phyloP scores from a whole-genome alignment of 2,329 filamentous ascomycete species.

The Lecanicillium sp. region DNA sequence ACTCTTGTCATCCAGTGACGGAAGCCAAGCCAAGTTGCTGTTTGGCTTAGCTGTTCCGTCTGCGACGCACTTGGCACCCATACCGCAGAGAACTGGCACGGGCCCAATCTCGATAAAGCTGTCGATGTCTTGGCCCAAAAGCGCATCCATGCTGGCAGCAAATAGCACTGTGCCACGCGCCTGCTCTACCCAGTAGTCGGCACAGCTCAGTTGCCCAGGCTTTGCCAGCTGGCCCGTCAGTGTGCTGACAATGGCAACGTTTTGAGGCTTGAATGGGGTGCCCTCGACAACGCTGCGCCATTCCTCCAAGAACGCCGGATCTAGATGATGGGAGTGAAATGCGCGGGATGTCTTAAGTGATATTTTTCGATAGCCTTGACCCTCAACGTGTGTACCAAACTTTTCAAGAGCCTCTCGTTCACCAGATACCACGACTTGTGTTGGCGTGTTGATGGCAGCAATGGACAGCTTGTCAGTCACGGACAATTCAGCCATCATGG shows the following conservation, averaged over 20 bases:
- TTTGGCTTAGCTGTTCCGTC: conserved; percentile 13
- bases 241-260: conserved; percentile 61
- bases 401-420: conserved; percentile 33
- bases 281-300: conserved; percentile 43
- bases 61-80: conserved; percentile 23
- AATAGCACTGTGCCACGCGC: conserved; percentile 62
- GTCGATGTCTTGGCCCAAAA: conserved; percentile 21
- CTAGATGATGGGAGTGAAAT: conserved; percentile 47
- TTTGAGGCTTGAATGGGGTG: conserved; percentile 32
- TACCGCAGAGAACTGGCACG: conserved; percentile 22
- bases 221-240: conserved; percentile 48
- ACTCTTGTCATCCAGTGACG: conserved; percentile 20
- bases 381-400: conserved; percentile 34
- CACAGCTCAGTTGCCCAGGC: conserved; percentile 40
- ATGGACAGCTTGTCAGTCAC: conserved; percentile 35
- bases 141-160: conserved; percentile 24
- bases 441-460: conserved; percentile 69
- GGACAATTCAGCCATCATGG: conserved; percentile 31
- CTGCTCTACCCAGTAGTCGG: conserved; percentile 54
- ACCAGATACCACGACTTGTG: conserved; percentile 63
- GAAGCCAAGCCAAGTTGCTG: conserved; percentile 19
- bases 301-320: conserved; percentile 47
- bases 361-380: conserved; percentile 35
- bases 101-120: conserved; percentile 27
- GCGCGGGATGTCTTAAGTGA: conserved; percentile 43